Conservation (phyloP, 768 basidiomycete species). For the Russula sp. region DNA sequence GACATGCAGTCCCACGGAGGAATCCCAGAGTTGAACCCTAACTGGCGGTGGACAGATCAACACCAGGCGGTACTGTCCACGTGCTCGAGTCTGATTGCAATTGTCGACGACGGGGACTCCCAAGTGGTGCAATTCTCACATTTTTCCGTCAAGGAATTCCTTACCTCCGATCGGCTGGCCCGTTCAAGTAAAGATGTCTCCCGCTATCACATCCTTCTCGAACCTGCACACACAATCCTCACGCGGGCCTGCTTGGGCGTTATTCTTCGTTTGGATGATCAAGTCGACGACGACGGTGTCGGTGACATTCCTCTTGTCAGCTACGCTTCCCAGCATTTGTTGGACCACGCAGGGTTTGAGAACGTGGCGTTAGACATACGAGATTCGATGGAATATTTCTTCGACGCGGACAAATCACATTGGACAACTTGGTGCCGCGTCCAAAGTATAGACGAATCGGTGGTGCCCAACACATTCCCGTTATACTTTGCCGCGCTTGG, state of each 20-base stretch:
- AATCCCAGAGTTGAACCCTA: background rate
- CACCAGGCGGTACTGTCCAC: slow-evolving; percentile 2
- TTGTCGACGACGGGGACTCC: background rate
- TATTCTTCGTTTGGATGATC: slow-evolving; percentile 6
- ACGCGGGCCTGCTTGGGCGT: slow-evolving; percentile 4
- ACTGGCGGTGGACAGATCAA: slow-evolving; percentile 7
- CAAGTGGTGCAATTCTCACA: slow-evolving; percentile 17
- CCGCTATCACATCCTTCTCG: background rate
- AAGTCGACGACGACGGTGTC: background rate
- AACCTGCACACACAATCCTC: slow-evolving; percentile 8
- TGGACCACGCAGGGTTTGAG: slow-evolving; percentile 6
- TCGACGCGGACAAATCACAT: slow-evolving; percentile 3
- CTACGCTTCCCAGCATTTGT: background rate
- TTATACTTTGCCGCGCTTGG: slow-evolving; percentile 7
- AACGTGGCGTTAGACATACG: background rate
- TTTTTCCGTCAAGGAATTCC: slow-evolving; percentile 15
- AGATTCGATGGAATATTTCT: background rate
- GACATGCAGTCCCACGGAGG: background rate
- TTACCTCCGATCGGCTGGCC: slow-evolving; percentile 1
- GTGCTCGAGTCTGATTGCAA: slow-evolving; percentile 7
- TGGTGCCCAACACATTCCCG: background rate
- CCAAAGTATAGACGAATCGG: background rate
- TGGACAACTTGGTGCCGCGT: slow-evolving; percentile 9
- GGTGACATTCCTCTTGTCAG: background rate
- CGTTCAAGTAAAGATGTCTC: background rate